Conservation (phyloP, 306 rosid genomes). For the Fragaria ananassa region DNA sequence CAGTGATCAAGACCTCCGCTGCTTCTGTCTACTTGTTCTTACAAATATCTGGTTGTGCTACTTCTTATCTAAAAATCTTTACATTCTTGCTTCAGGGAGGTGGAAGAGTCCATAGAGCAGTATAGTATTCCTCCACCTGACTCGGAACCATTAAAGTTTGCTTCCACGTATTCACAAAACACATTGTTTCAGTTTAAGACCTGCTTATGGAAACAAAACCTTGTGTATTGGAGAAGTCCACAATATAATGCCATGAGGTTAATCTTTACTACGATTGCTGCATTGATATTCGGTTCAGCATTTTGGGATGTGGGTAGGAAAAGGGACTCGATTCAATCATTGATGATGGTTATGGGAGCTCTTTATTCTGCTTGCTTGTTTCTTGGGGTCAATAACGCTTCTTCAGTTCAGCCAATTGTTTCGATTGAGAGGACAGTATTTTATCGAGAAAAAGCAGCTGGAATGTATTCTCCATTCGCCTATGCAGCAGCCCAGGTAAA, state of each 20-base stretch:
- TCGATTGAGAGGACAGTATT: slow-evolving; percentile 93
- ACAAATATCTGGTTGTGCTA: neutral
- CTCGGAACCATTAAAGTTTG: slow-evolving; percentile 56
- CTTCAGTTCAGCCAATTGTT: slow-evolving; percentile 89
- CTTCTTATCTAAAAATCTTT: slow-evolving; percentile 6
- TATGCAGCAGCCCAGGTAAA: slow-evolving; percentile 84
- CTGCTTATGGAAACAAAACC: slow-evolving; percentile 84
- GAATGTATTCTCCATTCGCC: slow-evolving; percentile 84
- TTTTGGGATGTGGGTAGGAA: slow-evolving; percentile 73
- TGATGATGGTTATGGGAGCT: slow-evolving; percentile 80
- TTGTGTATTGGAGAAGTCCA: slow-evolving; percentile 93
- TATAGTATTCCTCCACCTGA: slow-evolving; percentile 53
- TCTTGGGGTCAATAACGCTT: slow-evolving; percentile 78
- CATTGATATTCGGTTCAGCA: slow-evolving; percentile 59
- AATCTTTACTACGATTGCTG: slow-evolving; percentile 60
- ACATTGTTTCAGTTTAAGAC: slow-evolving; percentile 38
- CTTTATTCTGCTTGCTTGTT: slow-evolving; percentile 71
- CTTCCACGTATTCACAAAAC: slow-evolving; percentile 49
- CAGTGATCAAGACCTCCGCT: slow-evolving; percentile 5
- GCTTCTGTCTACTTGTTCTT: slow-evolving; percentile 9
- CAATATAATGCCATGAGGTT: slow-evolving; percentile 72
- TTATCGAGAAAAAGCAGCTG: slow-evolving; percentile 86
- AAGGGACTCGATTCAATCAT: slow-evolving; percentile 60
- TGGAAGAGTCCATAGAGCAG: slow-evolving; percentile 60
- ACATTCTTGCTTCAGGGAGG: slow-evolving; percentile 45